These are phyloP conservation scores for Pythium dissotocum DNA, from an alignment of 352 stramenopile genomes.

Conservation along the genomic window DNA sequence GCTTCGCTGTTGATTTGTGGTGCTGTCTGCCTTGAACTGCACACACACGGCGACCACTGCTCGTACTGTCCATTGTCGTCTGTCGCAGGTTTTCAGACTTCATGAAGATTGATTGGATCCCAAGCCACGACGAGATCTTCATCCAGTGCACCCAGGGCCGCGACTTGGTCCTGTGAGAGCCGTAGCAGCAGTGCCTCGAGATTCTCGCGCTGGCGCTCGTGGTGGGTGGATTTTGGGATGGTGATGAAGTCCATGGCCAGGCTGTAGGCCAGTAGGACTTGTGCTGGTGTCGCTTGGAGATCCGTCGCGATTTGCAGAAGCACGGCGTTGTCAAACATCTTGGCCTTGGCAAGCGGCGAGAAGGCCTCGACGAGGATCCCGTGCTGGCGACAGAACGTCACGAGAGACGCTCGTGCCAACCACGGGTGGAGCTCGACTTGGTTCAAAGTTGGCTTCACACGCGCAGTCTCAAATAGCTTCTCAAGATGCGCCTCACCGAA, in stretches of 20 bases:
- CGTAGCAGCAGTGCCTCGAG: slow-evolving; percentile 33
- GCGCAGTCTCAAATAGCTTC: slow-evolving; percentile 62
- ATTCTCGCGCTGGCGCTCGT: slow-evolving; percentile 51
- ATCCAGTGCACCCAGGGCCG: slow-evolving; percentile 40
- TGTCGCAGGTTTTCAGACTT: slow-evolving; percentile 27
- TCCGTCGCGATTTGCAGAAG: slow-evolving; percentile 37
- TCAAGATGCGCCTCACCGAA: slow-evolving; percentile 78
- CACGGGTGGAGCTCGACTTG: slow-evolving; percentile 81
- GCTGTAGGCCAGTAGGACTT: slow-evolving; percentile 52
- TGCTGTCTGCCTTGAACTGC: neutral
- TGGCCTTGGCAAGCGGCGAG: slow-evolving; percentile 46
- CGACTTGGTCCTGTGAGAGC: slow-evolving; percentile 39
- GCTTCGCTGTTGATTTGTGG: neutral
- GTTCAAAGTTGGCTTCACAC: slow-evolving; percentile 63
- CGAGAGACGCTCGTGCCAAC: slow-evolving; percentile 47
- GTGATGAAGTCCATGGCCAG: slow-evolving; percentile 59
- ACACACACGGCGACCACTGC: too few relatives aligned
- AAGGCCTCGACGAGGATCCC: slow-evolving; percentile 52
- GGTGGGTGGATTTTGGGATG: slow-evolving; percentile 56
- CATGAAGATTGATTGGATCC: slow-evolving; percentile 48
- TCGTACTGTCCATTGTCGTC: neutral
- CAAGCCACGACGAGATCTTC: slow-evolving; percentile 48
- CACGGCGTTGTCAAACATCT: slow-evolving; percentile 33
- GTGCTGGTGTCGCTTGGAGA: slow-evolving; percentile 34
- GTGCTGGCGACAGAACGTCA: slow-evolving; percentile 54